Percentiles rank a stretch among this genome's conserved stretches.
Evolutionary conservation across 495 filamentous ascomycete species (phyloP).

Genomic region (Tuber brumale): DNA sequence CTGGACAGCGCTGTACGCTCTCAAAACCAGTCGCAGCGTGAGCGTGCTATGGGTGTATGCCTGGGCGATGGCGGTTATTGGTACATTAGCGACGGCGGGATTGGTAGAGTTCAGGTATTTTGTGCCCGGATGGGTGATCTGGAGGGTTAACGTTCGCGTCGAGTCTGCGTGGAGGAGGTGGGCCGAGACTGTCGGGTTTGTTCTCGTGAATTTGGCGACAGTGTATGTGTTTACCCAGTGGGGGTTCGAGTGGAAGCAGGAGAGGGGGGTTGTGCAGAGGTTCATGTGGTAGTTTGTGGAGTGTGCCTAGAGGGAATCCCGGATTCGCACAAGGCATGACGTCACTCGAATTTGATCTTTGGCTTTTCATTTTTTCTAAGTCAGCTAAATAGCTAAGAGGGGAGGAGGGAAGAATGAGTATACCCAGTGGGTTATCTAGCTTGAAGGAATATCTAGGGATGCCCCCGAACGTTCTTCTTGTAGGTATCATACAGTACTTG

Average conservation of each 20-base stretch:
- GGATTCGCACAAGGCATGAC: not conserved
- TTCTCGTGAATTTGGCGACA: conserved; percentile 62
- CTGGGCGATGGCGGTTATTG: conserved; percentile 52
- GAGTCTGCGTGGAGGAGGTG: conserved; percentile 46
- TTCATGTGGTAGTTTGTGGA: conserved; percentile 75
- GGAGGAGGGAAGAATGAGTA: not conserved
- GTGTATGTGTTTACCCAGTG: conserved; percentile 74
- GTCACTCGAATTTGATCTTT: not conserved
- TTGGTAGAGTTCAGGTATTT: conserved; percentile 93
- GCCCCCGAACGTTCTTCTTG: not conserved
- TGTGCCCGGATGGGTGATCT: conserved; percentile 91
- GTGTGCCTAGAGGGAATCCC: not conserved
- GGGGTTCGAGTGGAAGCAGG: conserved; percentile 75
- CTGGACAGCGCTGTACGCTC: conserved; percentile 55
- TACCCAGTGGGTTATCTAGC: not conserved
- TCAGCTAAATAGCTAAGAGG: not conserved
- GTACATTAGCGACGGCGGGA: conserved; percentile 78
- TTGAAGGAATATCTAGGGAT: not conserved
- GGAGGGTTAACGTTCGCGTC: conserved; percentile 63
- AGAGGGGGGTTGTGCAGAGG: conserved; percentile 71
- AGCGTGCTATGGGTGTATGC: conserved; percentile 27
- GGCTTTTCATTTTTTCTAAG: not conserved
- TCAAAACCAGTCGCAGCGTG: conserved; percentile 18
- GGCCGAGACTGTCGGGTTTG: conserved; percentile 73
- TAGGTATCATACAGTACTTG: not conserved